Evolutionary conservation across 106 monocot genomes (phyloP), one percentile per base, ranked within the genome.

Genomic region (Platanthera zijinensis): DNA sequence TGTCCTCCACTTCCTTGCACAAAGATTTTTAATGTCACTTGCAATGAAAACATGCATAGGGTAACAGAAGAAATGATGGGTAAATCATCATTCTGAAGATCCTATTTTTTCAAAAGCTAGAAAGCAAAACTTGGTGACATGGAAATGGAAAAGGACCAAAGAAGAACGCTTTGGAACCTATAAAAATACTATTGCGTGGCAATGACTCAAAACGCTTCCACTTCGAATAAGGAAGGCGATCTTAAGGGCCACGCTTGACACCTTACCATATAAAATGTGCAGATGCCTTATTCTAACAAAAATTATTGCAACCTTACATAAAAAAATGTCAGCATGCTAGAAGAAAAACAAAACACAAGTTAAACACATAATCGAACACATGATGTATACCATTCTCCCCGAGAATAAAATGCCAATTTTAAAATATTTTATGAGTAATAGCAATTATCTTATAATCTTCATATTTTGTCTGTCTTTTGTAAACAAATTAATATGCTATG

Each of bases 201-300:
- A 51, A 84, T 84, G 84, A 79, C 79, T 76, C 84, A 39, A 39
- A 81, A 76, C 76, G 70, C 81, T 76, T 81, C 76, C 81, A 81
- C 53, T 53, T 67, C 11, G 50, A 22, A 48, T 8, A 68, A 76
- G 85, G 79, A 85, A 89, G 85, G 85, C 79, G 79, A 89, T 85
- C 89, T 89, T 85, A 83, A 89, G 89, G 85, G 89, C 85, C 83
- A 85, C 25, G 74, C 81, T 75, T 74, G 19, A 73, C 62, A 71
- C 14, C 52, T 2, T 49, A 46, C 51, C 21, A 25, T 57, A 8
- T 39, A 39, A 39, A 39, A 39, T 39, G 1, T 39, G 39, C 39
- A 39, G 39, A 39, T 39, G 39, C 3, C 39, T 1, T 39, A 2
- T 39, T 39, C 39, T 39, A 39, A 39, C 39, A 39, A 39, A 39